These are phyloP conservation scores for Apiospora arundinis DNA, from an alignment of 2,329 filamentous ascomycete genomes.

Conservation along the genomic window DNA sequence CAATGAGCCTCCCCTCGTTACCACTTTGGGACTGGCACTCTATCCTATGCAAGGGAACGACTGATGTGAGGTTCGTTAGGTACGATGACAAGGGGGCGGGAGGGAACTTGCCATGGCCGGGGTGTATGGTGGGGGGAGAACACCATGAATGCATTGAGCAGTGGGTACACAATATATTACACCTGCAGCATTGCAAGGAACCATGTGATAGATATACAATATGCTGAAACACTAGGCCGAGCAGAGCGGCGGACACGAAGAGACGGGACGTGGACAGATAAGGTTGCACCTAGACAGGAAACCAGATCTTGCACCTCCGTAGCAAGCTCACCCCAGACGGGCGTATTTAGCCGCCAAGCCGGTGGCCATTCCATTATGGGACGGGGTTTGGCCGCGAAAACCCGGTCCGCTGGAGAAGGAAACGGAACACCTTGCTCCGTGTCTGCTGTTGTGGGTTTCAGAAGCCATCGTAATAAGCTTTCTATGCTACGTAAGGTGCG, in stretches of 20 bases:
- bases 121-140: not conserved
- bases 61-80: not conserved
- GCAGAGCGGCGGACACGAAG: not conserved
- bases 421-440: conserved; percentile 10
- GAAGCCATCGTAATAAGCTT: not conserved
- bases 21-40: not conserved
- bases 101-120: not conserved
- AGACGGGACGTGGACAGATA: not conserved
- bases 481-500: not conserved
- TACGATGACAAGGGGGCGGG: not conserved
- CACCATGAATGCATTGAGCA: not conserved
- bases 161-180: not conserved
- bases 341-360: conserved; percentile 6
- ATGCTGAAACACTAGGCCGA: conserved; percentile 9
- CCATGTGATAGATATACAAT: not conserved
- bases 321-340: not conserved
- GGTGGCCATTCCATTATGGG: not conserved
- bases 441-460: not conserved
- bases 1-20: not conserved
- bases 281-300: conserved; percentile 12
- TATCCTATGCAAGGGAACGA: not conserved
- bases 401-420: conserved; percentile 2
- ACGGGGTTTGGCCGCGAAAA: not conserved
- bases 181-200: not conserved
- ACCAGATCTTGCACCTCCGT: not conserved